These are phyloP conservation scores for Gracilaria domingensis DNA, from an alignment of 23 red algal genomes.

Conservation along the genomic window DNA sequence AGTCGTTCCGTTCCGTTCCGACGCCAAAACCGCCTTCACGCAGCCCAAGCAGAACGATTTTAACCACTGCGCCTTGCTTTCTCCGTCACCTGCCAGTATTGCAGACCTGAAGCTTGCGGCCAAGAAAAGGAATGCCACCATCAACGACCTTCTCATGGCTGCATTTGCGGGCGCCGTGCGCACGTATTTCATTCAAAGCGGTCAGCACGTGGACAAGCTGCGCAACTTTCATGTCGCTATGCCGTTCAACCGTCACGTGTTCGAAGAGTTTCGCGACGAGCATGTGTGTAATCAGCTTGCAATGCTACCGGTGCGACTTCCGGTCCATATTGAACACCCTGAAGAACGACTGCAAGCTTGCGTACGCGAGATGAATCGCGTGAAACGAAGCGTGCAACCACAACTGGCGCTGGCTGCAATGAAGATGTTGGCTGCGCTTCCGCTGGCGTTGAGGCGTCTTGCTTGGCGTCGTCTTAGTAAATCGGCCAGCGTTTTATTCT, in stretches of 20 bases:
- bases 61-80: slow-evolving; percentile 23
- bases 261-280: slow-evolving; percentile 25
- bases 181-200: slow-evolving; percentile 6
- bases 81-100: slow-evolving; percentile 7
- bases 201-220: not conserved
- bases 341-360: slow-evolving; percentile 15
- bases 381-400: slow-evolving; percentile 58
- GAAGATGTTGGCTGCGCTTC: slow-evolving; percentile 7
- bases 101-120: slow-evolving; percentile 14
- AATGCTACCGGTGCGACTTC: slow-evolving; percentile 27
- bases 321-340: slow-evolving; percentile 12
- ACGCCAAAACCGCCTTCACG: slow-evolving; percentile 33
- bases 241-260: slow-evolving; percentile 57
- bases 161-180: slow-evolving; percentile 44
- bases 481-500: slow-evolving; percentile 53
- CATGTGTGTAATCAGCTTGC: slow-evolving; percentile 53
- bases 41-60: slow-evolving; percentile 2
- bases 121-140: slow-evolving; percentile 2
- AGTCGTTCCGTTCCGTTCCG: not conserved
- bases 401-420: slow-evolving; percentile 31
- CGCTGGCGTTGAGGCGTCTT: not conserved
- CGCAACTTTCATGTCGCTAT: slow-evolving; percentile 29
- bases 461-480: slow-evolving; percentile 31
- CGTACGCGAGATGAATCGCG: slow-evolving; percentile 22
- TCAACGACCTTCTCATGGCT: slow-evolving; percentile 57